These are phyloP conservation scores for Ambrosia artemisiifolia DNA, from an alignment of 129 eudicot genomes.

Conservation along the genomic window DNA sequence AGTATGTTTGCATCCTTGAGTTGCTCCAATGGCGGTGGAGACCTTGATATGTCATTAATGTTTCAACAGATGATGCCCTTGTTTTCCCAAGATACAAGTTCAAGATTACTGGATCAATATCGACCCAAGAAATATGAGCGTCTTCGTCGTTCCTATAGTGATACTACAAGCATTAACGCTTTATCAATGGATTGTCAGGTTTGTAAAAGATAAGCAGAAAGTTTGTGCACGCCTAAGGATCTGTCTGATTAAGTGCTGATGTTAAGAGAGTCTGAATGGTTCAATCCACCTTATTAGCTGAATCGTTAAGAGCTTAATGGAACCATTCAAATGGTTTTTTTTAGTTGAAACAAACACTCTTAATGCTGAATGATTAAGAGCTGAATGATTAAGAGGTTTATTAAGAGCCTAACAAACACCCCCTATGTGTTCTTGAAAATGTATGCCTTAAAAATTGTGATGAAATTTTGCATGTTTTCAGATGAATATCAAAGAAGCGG, in stretches of 20 bases:
- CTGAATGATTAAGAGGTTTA: too few relatives aligned
- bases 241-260: too few relatives aligned
- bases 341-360: too few relatives aligned
- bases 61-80: slow-evolving; percentile 91
- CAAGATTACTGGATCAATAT: slow-evolving; percentile 24
- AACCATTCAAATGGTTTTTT: too few relatives aligned
- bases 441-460: too few relatives aligned
- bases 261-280: too few relatives aligned
- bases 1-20: slow-evolving; percentile 50
- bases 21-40: slow-evolving; percentile 34
- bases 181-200: slow-evolving; percentile 29
- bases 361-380: too few relatives aligned
- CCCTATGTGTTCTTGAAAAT: slow-evolving; percentile 5
- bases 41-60: slow-evolving; percentile 70
- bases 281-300: too few relatives aligned
- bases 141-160: slow-evolving; percentile 30
- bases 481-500: slow-evolving; percentile 52
- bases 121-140: slow-evolving; percentile 19
- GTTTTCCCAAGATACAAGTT: slow-evolving; percentile 57
- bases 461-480: background rate
- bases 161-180: slow-evolving; percentile 22
- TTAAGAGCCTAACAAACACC: too few relatives aligned
- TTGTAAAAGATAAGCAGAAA: background rate
- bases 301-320: too few relatives aligned
- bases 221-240: background rate